Evolutionary conservation across 2,329 filamentous ascomycete species (phyloP).

Genomic region (Trichoderma sp.): DNA sequence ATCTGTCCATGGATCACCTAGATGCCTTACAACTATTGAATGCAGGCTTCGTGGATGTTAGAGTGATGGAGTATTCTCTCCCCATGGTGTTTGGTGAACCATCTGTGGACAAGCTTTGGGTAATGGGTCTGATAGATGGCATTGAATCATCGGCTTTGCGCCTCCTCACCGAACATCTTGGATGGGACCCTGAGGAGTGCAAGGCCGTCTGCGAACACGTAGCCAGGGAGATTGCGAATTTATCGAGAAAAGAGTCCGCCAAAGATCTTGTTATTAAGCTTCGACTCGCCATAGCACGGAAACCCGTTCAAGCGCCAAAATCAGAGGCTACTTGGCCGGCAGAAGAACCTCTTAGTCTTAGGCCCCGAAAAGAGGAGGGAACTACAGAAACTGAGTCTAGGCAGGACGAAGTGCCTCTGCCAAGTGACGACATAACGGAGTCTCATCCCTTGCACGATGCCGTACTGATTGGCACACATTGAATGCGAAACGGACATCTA

Average conservation of each 20-base stretch:
- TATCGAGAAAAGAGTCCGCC: slow-evolving; percentile 45
- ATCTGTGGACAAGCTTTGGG: slow-evolving; percentile 52
- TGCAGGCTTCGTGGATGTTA: slow-evolving; percentile 52
- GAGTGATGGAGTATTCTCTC: slow-evolving; percentile 46
- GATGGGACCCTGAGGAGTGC: slow-evolving; percentile 50
- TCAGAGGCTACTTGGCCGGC: slow-evolving; percentile 5
- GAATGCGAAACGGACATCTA: background rate
- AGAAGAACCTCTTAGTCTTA: background rate
- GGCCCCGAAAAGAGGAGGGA: background rate
- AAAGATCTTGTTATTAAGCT: slow-evolving; percentile 47
- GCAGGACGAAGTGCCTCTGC: background rate
- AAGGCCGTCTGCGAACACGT: slow-evolving; percentile 46
- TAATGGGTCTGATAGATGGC: slow-evolving; percentile 50
- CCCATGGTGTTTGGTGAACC: slow-evolving; percentile 46
- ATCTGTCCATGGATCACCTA: slow-evolving; percentile 45
- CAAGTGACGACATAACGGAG: background rate
- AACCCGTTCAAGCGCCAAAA: slow-evolving; percentile 38
- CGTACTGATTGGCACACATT: background rate
- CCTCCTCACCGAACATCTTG: slow-evolving; percentile 51
- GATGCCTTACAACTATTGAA: slow-evolving; percentile 44
- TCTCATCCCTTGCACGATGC: background rate
- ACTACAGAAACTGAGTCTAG: background rate
- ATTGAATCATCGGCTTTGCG: slow-evolving; percentile 50
- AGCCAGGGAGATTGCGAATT: slow-evolving; percentile 46
- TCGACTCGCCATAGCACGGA: slow-evolving; percentile 48